These are phyloP conservation scores for Fusarium compactum DNA, from an alignment of 2,329 filamentous ascomycete species.

Conservation along the genomic window DNA sequence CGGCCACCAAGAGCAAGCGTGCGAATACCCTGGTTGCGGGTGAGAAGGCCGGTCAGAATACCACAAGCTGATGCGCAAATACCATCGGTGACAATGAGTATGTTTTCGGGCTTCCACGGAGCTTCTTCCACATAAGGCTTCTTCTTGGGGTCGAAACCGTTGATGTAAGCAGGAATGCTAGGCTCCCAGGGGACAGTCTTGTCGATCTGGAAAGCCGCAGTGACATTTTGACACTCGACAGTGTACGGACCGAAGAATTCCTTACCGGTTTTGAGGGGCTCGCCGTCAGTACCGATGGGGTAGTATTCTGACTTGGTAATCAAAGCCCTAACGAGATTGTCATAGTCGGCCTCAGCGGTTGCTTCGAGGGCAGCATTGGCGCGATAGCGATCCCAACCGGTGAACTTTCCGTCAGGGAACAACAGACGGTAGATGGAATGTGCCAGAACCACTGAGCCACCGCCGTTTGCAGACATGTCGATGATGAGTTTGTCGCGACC, in stretches of 20 bases:
- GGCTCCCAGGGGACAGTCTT: constrained; percentile 24
- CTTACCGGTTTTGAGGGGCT: constrained; percentile 35
- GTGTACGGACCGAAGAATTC: constrained; percentile 43
- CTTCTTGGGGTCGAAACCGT: constrained; percentile 34
- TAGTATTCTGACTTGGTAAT: constrained; percentile 26
- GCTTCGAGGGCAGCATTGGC: constrained; percentile 40
- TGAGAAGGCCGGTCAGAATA: constrained; percentile 46
- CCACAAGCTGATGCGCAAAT: constrained; percentile 43
- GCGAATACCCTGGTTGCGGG: constrained; percentile 51
- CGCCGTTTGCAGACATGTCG: constrained; percentile 42
- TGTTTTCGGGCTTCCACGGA: constrained; percentile 44
- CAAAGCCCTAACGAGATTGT: constrained; percentile 20
- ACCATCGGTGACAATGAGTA: constrained; percentile 43
- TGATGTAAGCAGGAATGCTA: constrained; percentile 30
- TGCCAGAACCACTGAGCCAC: constrained; percentile 40
- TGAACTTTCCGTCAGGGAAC: constrained; percentile 40
- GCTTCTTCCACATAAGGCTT: constrained; percentile 32
- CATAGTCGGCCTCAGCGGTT: constrained; percentile 33
- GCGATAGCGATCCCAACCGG: constrained; percentile 37
- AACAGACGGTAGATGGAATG: constrained; percentile 39
- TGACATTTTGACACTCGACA: constrained; percentile 38
- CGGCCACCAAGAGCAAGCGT: constrained; percentile 70
- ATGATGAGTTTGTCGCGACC: constrained; percentile 45
- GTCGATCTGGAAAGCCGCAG: constrained; percentile 35
- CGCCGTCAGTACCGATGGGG: constrained; percentile 23